These are phyloP conservation scores for Leccinellum luteum DNA, from an alignment of 768 basidiomycete genomes.

Conservation along the genomic window DNA sequence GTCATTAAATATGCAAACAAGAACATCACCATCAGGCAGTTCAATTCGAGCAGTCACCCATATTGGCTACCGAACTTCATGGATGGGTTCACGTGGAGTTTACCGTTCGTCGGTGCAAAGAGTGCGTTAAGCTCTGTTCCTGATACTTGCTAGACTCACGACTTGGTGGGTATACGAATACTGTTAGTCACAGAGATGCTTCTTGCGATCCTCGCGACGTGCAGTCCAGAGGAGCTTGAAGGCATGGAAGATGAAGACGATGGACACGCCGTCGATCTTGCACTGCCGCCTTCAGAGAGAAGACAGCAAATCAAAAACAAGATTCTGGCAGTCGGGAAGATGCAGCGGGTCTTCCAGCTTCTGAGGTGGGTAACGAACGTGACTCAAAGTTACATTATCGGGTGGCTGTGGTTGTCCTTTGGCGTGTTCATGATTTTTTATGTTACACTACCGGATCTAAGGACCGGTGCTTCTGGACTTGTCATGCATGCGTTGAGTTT, in stretches of 20 bases:
- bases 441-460: too few relatives aligned
- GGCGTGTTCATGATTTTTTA: not conserved
- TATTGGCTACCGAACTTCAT: constrained; percentile 99
- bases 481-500: not conserved
- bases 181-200: constrained; percentile 92
- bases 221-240: constrained; percentile 89
- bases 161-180: not conserved
- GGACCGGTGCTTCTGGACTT: not conserved
- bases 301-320: constrained; percentile 87
- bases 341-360: constrained; percentile 88
- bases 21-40: constrained; percentile 94
- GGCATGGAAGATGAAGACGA: constrained; percentile 50
- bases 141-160: not conserved
- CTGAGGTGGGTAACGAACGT: constrained; percentile 60
- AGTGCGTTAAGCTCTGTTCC: constrained; percentile 52
- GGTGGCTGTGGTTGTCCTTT: not conserved
- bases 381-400: not conserved
- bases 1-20: constrained; percentile 97
- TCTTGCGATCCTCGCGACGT: constrained; percentile 89
- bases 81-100: constrained; percentile 98
- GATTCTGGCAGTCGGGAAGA: constrained; percentile 87
- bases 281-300: constrained; percentile 45
- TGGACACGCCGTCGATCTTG: constrained; percentile 26
- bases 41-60: constrained; percentile 74
- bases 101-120: constrained; percentile 97